Evolutionary conservation across 805 yeast genomes (phyloP).

Genomic region (Blastobotrys chiropterorum): DNA sequence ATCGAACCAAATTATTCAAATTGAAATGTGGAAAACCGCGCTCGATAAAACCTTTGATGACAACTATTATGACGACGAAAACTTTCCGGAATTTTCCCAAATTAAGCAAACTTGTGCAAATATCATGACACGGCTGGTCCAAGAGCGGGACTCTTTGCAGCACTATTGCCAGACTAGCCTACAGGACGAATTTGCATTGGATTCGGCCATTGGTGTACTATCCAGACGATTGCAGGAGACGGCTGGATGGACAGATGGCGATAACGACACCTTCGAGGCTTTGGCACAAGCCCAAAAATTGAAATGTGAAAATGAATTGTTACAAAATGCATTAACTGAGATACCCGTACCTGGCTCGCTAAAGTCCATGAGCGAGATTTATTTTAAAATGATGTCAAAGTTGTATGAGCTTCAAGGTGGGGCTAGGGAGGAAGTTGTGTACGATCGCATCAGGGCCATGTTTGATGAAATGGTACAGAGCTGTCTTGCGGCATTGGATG

Average conservation of each 20-base stretch:
- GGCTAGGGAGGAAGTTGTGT: not conserved
- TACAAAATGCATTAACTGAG: not conserved
- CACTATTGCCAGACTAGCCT: slow-evolving; percentile 2
- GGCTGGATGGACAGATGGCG: slow-evolving; percentile 18
- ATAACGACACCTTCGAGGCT: slow-evolving; percentile 12
- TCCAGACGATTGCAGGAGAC: slow-evolving; percentile 13
- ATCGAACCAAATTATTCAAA: slow-evolving; percentile 5
- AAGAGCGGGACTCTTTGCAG: slow-evolving; percentile 11
- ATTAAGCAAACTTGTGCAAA: not conserved
- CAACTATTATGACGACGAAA: not conserved
- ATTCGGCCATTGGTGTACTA: slow-evolving; percentile 7
- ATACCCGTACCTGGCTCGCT: slow-evolving; percentile 4
- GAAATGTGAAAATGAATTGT: slow-evolving; percentile 5
- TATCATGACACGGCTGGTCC: slow-evolving; percentile 3
- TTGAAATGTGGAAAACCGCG: slow-evolving; percentile 7
- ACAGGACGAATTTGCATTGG: slow-evolving; percentile 7
- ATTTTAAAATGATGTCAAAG: slow-evolving; percentile 2
- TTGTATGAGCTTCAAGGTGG: slow-evolving; percentile 1
- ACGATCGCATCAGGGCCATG: slow-evolving; percentile 1
- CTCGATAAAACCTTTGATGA: not conserved
- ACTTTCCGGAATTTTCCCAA: not conserved
- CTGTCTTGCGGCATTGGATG: not conserved
- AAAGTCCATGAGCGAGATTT: slow-evolving; percentile 2
- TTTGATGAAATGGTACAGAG: not conserved
- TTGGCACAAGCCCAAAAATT: slow-evolving; percentile 11